These are phyloP conservation scores for Suhomyces vadensis DNA, from an alignment of 805 yeast genomes.

Conservation along the genomic window DNA sequence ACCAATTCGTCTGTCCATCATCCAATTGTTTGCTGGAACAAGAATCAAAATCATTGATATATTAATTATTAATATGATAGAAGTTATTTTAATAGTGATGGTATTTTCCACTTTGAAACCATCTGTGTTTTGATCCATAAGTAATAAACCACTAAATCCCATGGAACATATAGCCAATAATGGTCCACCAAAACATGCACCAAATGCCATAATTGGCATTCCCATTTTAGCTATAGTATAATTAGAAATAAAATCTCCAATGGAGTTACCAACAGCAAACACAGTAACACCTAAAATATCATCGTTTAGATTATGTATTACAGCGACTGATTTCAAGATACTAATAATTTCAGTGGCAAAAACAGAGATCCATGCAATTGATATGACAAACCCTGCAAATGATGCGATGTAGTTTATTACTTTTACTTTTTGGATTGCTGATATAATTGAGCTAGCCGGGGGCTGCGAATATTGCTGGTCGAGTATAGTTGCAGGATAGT, in stretches of 20 bases:
- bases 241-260: constrained; percentile 87
- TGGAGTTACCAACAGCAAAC: constrained; percentile 89
- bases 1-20: constrained; percentile 37
- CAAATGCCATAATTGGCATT: constrained; percentile 85
- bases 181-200: constrained; percentile 96
- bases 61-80: constrained; percentile 22
- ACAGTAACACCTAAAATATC: constrained; percentile 84
- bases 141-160: constrained; percentile 66
- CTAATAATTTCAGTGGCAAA: constrained; percentile 72
- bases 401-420: constrained; percentile 31
- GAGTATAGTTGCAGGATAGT: constrained; percentile 6
- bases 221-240: constrained; percentile 79
- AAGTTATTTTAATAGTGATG: constrained; percentile 22
- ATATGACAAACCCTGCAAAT: constrained; percentile 60
- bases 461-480: not conserved
- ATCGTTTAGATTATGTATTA: constrained; percentile 62
- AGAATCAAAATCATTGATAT: constrained; percentile 20
- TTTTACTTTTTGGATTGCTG: constrained; percentile 8
- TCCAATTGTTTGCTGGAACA: constrained; percentile 29
- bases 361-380: constrained; percentile 67
- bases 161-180: constrained; percentile 77
- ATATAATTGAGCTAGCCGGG: not conserved
- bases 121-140: constrained; percentile 5
- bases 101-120: constrained; percentile 21
- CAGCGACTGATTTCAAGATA: constrained; percentile 60